phyloP scores from a whole-genome alignment of 2,329 filamentous ascomycete genomes.

The Graphium sp. region DNA sequence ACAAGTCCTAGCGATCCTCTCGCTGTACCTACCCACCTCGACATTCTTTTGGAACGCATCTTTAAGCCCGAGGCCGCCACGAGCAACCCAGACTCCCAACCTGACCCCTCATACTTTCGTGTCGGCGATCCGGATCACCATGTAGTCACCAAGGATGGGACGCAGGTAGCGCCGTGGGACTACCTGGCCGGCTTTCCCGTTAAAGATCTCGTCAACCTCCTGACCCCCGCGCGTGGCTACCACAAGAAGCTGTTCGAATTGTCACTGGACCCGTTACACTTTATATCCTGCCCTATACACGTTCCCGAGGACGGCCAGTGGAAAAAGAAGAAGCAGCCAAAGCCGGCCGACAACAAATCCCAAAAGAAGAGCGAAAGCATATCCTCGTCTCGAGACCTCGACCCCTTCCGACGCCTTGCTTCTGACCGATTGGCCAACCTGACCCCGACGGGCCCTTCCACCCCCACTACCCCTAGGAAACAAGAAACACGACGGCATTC shows the following conservation, averaged over 20 bases:
- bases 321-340: slow-evolving; percentile 25
- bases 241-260: slow-evolving; percentile 75
- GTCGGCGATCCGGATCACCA: slow-evolving; percentile 36
- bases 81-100: slow-evolving; percentile 7
- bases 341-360: slow-evolving; percentile 8
- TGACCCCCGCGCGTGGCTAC: slow-evolving; percentile 59
- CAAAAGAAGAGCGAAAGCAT: no score
- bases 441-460: no score
- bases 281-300: slow-evolving; percentile 71
- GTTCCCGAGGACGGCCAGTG: slow-evolving; percentile 64
- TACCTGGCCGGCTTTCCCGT: slow-evolving; percentile 56
- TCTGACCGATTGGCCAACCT: no score
- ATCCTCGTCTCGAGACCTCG: no score
- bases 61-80: slow-evolving; percentile 14
- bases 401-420: no score
- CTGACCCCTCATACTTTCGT: slow-evolving; percentile 13
- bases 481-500: no score
- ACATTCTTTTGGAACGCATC: slow-evolving; percentile 29
- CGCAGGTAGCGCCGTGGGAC: slow-evolving; percentile 51
- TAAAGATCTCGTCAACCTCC: slow-evolving; percentile 63
- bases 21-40: slow-evolving; percentile 27
- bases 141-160: slow-evolving; percentile 34
- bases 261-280: slow-evolving; percentile 62
- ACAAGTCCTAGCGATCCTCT: slow-evolving; percentile 16
- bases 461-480: no score